Evolutionary conservation across 495 filamentous ascomycete genomes (phyloP).

Genomic region (Extremus antarcticus): DNA sequence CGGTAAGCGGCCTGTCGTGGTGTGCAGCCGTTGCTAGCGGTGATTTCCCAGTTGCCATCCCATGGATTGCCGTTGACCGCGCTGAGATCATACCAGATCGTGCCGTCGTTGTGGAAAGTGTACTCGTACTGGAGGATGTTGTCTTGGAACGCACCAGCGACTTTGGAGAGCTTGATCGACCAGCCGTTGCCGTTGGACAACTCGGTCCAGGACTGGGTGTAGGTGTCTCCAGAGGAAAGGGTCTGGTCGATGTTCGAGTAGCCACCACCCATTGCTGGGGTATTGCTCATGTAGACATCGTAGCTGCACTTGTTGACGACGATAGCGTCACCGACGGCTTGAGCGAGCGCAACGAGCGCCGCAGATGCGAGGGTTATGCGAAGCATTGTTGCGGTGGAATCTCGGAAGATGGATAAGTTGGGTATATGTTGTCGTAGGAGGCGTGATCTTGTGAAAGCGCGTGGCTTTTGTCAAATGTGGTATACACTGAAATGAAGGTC

Average conservation of each 20-base stretch:
- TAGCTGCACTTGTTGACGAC: conserved; percentile 20
- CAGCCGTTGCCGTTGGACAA: conserved; percentile 18
- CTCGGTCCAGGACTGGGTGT: conserved; percentile 19
- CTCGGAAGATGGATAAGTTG: background rate
- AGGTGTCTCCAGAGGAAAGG: conserved; percentile 7
- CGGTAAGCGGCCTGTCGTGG: conserved; percentile 22
- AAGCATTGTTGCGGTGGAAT: conserved; percentile 7
- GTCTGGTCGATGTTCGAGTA: conserved; percentile 7
- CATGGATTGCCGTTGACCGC: conserved; percentile 24
- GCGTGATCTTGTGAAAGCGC: background rate
- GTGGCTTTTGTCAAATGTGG: background rate
- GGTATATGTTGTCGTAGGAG: background rate
- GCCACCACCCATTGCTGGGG: conserved; percentile 13
- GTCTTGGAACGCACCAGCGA: background rate
- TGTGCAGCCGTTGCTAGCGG: conserved; percentile 6
- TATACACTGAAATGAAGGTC: background rate
- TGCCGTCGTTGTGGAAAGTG: conserved; percentile 22
- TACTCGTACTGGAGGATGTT: conserved; percentile 25
- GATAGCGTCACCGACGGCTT: conserved; percentile 15
- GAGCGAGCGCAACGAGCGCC: conserved; percentile 13
- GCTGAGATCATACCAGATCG: conserved; percentile 25
- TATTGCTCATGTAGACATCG: conserved; percentile 17
- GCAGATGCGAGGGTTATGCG: conserved; percentile 4
- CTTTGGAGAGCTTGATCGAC: conserved; percentile 24
- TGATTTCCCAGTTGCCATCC: conserved; percentile 22